Evolutionary conservation across 805 yeast genomes (phyloP), one percentile per base, ranked within the genome.

Genomic region (Torulaspora indica): DNA sequence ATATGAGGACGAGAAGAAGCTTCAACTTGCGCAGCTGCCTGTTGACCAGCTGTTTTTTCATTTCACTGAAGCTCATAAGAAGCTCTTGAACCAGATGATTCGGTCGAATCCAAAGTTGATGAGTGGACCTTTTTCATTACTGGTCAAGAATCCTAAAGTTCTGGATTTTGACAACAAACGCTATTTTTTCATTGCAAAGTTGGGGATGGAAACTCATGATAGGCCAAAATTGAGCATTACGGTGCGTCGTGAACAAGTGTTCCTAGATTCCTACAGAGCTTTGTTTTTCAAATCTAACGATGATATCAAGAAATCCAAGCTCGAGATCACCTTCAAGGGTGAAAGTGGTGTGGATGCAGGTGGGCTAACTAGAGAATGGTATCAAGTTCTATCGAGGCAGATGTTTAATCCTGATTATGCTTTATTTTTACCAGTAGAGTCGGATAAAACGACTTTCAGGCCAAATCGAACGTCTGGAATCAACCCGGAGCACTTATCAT

Each of bases 341-440:
- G 99, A 93, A 64, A 84, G 84, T 43, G 99, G 98, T 54, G 86
- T 93, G 38, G 99, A 93, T 72, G 98, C 96, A 3, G 99, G 99
- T 54, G 99, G 99, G 32, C 82, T 93, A 12, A 86, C 97, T 0
- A 74, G 99, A 58, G 99, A 93, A 63, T 93, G 98, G 98, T 90
- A 83, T 58, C 97, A 90, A 61, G 95, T 90, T 4, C 67, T 93
- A 37, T 81, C 96, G 0, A 74, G 96, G 49, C 97, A 91, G 62
- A 90, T 93, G 87, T 88, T 93, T 68, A 89, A 91, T 61, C 95
- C 98, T 0, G 95, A 88, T 57, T 89, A 89, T 68, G 97, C 96
- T 0, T 69, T 93, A 49, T 93, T 91, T 61, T 73, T 84, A 1
- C 96, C 98, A 0, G 95, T 89, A 35, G 85, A 95, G 0, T 78